Evolutionary conservation across 257 asterid species (phyloP).

Genomic region (Nicotiana paniculata): DNA sequence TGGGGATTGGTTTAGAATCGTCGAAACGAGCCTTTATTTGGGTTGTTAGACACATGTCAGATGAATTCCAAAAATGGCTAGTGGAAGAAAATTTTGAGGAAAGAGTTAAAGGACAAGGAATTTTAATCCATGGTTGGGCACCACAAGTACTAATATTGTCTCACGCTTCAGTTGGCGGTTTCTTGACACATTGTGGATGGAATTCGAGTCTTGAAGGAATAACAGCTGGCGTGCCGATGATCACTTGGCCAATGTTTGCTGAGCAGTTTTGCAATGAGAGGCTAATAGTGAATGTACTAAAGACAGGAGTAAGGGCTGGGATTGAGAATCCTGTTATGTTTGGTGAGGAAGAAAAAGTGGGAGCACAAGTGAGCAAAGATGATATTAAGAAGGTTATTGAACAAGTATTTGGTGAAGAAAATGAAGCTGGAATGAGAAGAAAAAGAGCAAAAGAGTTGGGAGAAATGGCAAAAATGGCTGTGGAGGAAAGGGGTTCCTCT

Average conservation of each 20-base stretch:
- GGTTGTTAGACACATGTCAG: slow-evolving; percentile 4
- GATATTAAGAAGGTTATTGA: slow-evolving; percentile 21
- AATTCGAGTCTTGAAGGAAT: slow-evolving; percentile 20
- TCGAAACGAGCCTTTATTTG: slow-evolving; percentile 24
- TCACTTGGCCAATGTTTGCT: slow-evolving; percentile 36
- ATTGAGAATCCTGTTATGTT: not conserved
- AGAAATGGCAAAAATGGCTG: slow-evolving; percentile 24
- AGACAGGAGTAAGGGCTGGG: slow-evolving; percentile 29
- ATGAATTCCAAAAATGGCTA: slow-evolving; percentile 5
- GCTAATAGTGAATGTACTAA: slow-evolving; percentile 20
- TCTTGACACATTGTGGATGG: slow-evolving; percentile 24
- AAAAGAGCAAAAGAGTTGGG: slow-evolving; percentile 25
- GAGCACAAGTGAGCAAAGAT: slow-evolving; percentile 15
- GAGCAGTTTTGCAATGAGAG: slow-evolving; percentile 38
- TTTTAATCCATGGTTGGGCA: slow-evolving; percentile 22
- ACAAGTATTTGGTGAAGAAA: slow-evolving; percentile 21
- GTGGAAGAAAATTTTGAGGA: slow-evolving; percentile 3
- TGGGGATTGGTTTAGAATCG: slow-evolving; percentile 36
- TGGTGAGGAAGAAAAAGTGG: slow-evolving; percentile 10
- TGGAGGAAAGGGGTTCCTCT: slow-evolving; percentile 39
- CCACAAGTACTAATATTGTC: slow-evolving; percentile 23
- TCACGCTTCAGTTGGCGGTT: slow-evolving; percentile 11
- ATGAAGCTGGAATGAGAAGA: slow-evolving; percentile 27
- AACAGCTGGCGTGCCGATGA: slow-evolving; percentile 7
- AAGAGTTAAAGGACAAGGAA: slow-evolving; percentile 11